These are phyloP conservation scores for Verruconis gallopava DNA, from an alignment of 2,329 filamentous ascomycete genomes.

Conservation along the genomic window DNA sequence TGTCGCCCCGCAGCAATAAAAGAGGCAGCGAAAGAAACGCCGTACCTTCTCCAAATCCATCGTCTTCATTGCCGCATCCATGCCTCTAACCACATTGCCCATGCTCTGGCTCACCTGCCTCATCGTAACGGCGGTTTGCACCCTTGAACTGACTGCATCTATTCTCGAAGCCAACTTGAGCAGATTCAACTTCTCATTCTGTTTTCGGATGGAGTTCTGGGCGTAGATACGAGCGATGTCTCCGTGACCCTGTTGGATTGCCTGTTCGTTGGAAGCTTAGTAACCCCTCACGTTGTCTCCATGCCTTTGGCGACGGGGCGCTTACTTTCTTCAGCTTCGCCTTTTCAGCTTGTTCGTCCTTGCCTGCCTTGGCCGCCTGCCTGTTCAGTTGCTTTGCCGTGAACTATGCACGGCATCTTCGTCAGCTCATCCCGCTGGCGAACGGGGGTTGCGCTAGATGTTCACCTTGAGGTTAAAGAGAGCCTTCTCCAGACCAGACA, in stretches of 20 bases:
- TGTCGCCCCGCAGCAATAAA: not conserved
- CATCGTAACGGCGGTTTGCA: conserved; percentile 54
- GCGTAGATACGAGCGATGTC: conserved; percentile 53
- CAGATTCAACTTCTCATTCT: conserved; percentile 49
- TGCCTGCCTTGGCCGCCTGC: conserved; percentile 47
- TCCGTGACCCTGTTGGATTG: conserved; percentile 45
- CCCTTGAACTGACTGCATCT: conserved; percentile 45
- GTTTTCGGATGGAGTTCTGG: conserved; percentile 49
- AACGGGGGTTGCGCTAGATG: conserved; percentile 1
- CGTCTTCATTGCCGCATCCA: conserved; percentile 49
- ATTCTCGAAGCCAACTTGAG: conserved; percentile 44
- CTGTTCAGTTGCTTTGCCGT: conserved; percentile 50
- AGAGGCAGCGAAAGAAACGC: conserved; percentile 7
- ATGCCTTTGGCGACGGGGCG: not conserved
- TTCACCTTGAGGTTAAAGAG: conserved; percentile 48
- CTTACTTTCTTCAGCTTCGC: conserved; percentile 47
- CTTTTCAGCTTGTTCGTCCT: conserved; percentile 48
- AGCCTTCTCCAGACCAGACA: conserved; percentile 50
- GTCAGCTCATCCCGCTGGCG: conserved; percentile 16
- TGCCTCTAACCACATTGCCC: conserved; percentile 48
- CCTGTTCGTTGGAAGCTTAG: conserved; percentile 23
- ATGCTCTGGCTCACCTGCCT: conserved; percentile 47
- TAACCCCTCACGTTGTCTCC: not conserved
- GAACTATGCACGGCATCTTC: conserved; percentile 32
- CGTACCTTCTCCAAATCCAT: conserved; percentile 51